Evolutionary conservation across 257 asterid genomes (phyloP).

Genomic region (Nemophila menziesii): DNA sequence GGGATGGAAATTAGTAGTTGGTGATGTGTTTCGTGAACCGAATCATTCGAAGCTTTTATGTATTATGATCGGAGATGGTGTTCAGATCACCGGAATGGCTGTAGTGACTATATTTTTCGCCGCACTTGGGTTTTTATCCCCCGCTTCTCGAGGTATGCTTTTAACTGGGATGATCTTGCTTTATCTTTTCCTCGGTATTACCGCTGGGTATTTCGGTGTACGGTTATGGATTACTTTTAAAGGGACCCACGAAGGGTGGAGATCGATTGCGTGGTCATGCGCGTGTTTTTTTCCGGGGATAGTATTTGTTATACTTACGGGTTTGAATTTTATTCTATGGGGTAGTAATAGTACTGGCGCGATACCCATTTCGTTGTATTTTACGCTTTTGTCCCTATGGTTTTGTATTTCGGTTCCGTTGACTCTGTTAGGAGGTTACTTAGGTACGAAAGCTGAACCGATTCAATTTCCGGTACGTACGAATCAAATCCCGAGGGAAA

Average conservation of each 20-base stretch:
- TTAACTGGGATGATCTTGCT: slow-evolving; percentile 76
- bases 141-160: slow-evolving; percentile 85
- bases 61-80: slow-evolving; percentile 76
- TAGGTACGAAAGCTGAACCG: slow-evolving; percentile 57
- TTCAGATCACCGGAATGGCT: slow-evolving; percentile 71
- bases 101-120: slow-evolving; percentile 67
- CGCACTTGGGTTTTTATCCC: slow-evolving; percentile 81
- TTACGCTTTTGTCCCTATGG: slow-evolving; percentile 60
- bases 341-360: slow-evolving; percentile 84
- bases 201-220: slow-evolving; percentile 59
- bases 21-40: slow-evolving; percentile 82
- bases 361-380: slow-evolving; percentile 60
- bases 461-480: slow-evolving; percentile 65
- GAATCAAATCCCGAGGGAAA: slow-evolving; percentile 76
- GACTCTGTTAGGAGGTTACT: slow-evolving; percentile 67
- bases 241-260: slow-evolving; percentile 65
- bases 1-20: slow-evolving; percentile 88
- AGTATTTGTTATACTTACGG: slow-evolving; percentile 52
- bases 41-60: slow-evolving; percentile 51
- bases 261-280: slow-evolving; percentile 59
- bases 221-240: slow-evolving; percentile 61
- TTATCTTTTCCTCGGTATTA: slow-evolving; percentile 70
- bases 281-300: slow-evolving; percentile 88
- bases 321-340: slow-evolving; percentile 72
- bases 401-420: slow-evolving; percentile 85